Conservation (phyloP, 768 basidiomycete species). For the Boletus sp. region DNA sequence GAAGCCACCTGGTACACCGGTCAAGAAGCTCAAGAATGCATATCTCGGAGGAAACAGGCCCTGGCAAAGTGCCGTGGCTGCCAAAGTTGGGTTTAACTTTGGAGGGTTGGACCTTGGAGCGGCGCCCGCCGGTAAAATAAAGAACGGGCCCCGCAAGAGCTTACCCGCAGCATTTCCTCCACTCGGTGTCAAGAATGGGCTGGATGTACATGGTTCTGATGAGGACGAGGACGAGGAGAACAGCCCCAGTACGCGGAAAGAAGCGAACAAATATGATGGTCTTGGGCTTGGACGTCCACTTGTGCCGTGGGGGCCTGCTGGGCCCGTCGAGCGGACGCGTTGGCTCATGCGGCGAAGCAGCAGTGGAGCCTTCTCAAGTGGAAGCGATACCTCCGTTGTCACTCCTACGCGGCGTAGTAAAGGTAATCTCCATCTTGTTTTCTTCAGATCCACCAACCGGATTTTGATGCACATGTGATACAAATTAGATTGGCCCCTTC, state of each 20-base stretch:
- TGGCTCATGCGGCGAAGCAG: slow-evolving; percentile 77
- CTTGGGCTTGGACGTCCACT: slow-evolving; percentile 64
- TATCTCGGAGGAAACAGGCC: slow-evolving; percentile 57
- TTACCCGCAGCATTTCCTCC: slow-evolving; percentile 69
- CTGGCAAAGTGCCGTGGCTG: slow-evolving; percentile 78
- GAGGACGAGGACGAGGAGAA: slow-evolving; percentile 60
- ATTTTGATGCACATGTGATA: not conserved
- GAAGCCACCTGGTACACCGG: slow-evolving; percentile 74
- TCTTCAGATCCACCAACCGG: not conserved
- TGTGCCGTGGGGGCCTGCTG: slow-evolving; percentile 24
- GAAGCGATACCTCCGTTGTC: slow-evolving; percentile 59
- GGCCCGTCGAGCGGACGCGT: slow-evolving; percentile 42
- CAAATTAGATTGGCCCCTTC: slow-evolving; percentile 51
- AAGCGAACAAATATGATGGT: slow-evolving; percentile 52
- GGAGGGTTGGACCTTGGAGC: slow-evolving; percentile 36
- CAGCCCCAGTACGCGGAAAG: slow-evolving; percentile 58
- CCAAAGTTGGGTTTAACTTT: slow-evolving; percentile 57
- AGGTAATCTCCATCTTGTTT: slow-evolving; percentile 46
- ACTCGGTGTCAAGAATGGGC: slow-evolving; percentile 30
- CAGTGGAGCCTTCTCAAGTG: slow-evolving; percentile 77
- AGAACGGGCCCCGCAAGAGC: slow-evolving; percentile 63
- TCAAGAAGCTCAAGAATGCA: slow-evolving; percentile 68
- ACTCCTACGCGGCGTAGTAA: slow-evolving; percentile 62
- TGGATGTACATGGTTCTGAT: slow-evolving; percentile 43
- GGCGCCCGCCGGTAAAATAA: slow-evolving; percentile 39